phyloP scores from a whole-genome alignment of 352 stramenopile genomes.

The Pythium aquatile region DNA sequence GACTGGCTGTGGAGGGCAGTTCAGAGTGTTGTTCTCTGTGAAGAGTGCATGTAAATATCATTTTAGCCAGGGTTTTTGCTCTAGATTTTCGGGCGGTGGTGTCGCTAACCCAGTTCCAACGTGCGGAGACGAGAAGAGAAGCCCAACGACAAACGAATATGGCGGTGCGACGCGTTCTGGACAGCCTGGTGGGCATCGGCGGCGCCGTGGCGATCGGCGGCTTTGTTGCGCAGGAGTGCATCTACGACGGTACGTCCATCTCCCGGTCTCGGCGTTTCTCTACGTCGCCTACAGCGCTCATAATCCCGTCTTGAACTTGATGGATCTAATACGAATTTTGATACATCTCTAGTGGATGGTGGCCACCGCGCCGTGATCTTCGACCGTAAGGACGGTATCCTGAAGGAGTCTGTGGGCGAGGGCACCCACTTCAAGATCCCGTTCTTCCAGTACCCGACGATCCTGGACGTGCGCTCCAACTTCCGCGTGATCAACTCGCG shows the following conservation, averaged over 20 bases:
- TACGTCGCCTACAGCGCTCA: neutral
- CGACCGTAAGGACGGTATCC: slow-evolving; percentile 97
- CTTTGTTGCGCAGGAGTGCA: slow-evolving; percentile 73
- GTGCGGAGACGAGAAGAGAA: slow-evolving; percentile 17
- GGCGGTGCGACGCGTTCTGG: slow-evolving; percentile 65
- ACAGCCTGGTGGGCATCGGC: slow-evolving; percentile 61
- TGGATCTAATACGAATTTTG: slow-evolving; percentile 1
- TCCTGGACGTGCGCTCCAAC: slow-evolving; percentile 98
- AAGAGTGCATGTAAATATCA: slow-evolving; percentile 22
- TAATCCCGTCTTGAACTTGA: neutral
- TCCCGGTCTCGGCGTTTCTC: neutral
- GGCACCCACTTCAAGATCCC: slow-evolving; percentile 99
- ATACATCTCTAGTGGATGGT: slow-evolving; percentile 89
- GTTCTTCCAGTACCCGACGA: slow-evolving; percentile 96
- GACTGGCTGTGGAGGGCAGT: slow-evolving; percentile 25
- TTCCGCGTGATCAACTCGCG: slow-evolving; percentile 96
- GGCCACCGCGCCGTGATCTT: slow-evolving; percentile 99
- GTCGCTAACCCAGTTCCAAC: slow-evolving; percentile 18
- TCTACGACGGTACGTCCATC: slow-evolving; percentile 73
- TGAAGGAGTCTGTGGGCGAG: slow-evolving; percentile 94
- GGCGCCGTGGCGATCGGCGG: slow-evolving; percentile 60
- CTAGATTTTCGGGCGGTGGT: neutral
- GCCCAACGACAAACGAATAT: slow-evolving; percentile 34
- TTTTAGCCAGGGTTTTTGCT: slow-evolving; percentile 11
- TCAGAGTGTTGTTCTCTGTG: slow-evolving; percentile 13